Conservation (phyloP, 768 basidiomycete species). For the Auriscalpium vulgare region DNA sequence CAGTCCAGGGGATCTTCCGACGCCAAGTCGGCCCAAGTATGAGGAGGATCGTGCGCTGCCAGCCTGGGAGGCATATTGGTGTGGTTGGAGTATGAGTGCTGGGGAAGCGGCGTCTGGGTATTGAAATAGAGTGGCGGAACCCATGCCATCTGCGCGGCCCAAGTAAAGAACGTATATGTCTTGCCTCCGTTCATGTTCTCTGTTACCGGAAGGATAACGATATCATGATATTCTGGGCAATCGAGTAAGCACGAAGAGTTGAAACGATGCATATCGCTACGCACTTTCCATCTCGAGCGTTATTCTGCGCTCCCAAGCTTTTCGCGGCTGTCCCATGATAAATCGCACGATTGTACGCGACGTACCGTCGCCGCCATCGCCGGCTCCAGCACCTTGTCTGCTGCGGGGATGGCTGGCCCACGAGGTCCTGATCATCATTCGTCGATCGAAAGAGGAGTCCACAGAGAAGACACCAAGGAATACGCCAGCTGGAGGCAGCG, state of each 20-base stretch:
- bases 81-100: slow-evolving; percentile 60
- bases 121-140: slow-evolving; percentile 70
- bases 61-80: slow-evolving; percentile 48
- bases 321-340: slow-evolving; percentile 77
- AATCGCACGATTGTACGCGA: slow-evolving; percentile 85
- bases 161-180: slow-evolving; percentile 84
- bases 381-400: slow-evolving; percentile 60
- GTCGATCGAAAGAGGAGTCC: slow-evolving; percentile 75
- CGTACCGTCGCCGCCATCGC: slow-evolving; percentile 66
- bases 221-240: slow-evolving; percentile 70
- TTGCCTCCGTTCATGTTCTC: slow-evolving; percentile 99
- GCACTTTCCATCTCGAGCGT: slow-evolving; percentile 86
- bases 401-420: slow-evolving; percentile 84
- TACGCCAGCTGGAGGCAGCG: slow-evolving; percentile 74
- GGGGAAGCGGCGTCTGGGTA: slow-evolving; percentile 34
- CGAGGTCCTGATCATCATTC: slow-evolving; percentile 80
- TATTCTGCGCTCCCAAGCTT: slow-evolving; percentile 71
- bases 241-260: background rate
- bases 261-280: slow-evolving; percentile 23
- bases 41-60: slow-evolving; percentile 65
- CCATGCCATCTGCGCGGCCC: slow-evolving; percentile 88
- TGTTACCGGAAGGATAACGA: slow-evolving; percentile 69
- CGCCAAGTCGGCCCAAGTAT: slow-evolving; percentile 46
- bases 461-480: slow-evolving; percentile 88
- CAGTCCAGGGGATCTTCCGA: slow-evolving; percentile 45